phyloP scores from a whole-genome alignment of 2,329 filamentous ascomycete species.

The Aspergillus persii region DNA sequence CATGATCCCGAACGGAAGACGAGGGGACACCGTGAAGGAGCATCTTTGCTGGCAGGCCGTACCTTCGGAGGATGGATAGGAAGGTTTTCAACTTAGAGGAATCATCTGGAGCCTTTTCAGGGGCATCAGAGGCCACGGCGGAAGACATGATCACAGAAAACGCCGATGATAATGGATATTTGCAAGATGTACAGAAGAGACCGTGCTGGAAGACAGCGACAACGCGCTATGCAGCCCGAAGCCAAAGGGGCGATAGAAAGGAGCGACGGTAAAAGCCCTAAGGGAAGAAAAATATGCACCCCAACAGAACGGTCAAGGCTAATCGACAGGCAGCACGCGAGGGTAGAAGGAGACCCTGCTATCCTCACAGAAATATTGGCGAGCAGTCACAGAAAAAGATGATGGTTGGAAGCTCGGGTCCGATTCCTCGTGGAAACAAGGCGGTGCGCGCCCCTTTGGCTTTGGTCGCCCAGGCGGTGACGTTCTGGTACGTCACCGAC shows the following conservation, averaged over 20 bases:
- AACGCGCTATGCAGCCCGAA: slow-evolving; percentile 1
- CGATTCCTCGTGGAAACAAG: slow-evolving; percentile 10
- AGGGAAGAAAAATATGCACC: not conserved
- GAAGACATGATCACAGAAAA: slow-evolving; percentile 28
- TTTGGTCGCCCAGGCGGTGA: slow-evolving; percentile 19
- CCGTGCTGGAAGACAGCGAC: not conserved
- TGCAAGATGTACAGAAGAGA: not conserved
- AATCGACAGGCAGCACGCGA: not conserved
- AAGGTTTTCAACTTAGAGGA: slow-evolving; percentile 88
- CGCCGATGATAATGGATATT: not conserved
- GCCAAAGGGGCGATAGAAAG: not conserved
- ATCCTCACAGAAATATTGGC: not conserved
- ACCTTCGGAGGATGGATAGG: slow-evolving; percentile 83
- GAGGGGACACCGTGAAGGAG: not conserved
- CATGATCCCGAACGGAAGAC: slow-evolving; percentile 30
- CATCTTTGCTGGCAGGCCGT: slow-evolving; percentile 19
- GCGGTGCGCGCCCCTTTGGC: slow-evolving; percentile 1
- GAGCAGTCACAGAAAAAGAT: not conserved
- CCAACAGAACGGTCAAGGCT: not conserved
- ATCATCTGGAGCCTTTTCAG: slow-evolving; percentile 67
- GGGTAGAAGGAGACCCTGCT: not conserved
- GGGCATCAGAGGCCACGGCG: slow-evolving; percentile 24
- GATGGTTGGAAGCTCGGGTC: not conserved
- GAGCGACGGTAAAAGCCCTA: not conserved
- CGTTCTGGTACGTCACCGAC: slow-evolving; percentile 10